Percentiles rank a stretch among this genome's conserved stretches.
phyloP scores from a whole-genome alignment of 176 grass and related monocot genomes.

The Zoysia japonica region DNA sequence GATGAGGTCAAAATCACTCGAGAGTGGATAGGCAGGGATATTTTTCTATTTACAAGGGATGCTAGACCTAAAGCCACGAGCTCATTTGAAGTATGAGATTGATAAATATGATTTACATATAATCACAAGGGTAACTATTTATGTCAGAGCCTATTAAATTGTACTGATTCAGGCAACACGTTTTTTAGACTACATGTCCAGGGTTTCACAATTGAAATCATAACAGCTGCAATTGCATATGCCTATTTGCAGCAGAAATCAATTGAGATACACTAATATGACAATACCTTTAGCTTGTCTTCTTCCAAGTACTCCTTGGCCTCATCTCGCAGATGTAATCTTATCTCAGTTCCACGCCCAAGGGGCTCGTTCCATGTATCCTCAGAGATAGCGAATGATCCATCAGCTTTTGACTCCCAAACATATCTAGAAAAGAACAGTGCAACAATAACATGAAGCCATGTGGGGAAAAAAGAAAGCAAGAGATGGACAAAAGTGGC shows the following conservation, averaged over 20 bases:
- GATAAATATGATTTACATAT: neutral
- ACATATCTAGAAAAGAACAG: conserved; percentile 60
- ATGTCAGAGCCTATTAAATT: neutral
- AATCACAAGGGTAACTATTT: neutral
- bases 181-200: neutral
- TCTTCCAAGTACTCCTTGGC: conserved; percentile 96
- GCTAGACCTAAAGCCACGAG: neutral
- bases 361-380: conserved; percentile 94
- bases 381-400: conserved; percentile 92
- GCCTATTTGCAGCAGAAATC: neutral
- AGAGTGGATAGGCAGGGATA: neutral
- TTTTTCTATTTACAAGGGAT: neutral
- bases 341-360: conserved; percentile 97
- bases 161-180: neutral
- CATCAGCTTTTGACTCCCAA: conserved; percentile 97
- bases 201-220: neutral
- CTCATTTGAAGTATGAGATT: neutral
- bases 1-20: neutral
- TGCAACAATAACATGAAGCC: neutral
- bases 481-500: neutral
- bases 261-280: neutral
- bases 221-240: conserved; percentile 2
- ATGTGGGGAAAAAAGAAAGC: neutral
- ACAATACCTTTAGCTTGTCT: conserved; percentile 81
- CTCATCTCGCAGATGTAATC: conserved; percentile 87